Percentiles rank a stretch among this genome's conserved stretches.
Evolutionary conservation across 305 asterid genomes (phyloP).

Genomic region (Fraxinus nigra): DNA sequence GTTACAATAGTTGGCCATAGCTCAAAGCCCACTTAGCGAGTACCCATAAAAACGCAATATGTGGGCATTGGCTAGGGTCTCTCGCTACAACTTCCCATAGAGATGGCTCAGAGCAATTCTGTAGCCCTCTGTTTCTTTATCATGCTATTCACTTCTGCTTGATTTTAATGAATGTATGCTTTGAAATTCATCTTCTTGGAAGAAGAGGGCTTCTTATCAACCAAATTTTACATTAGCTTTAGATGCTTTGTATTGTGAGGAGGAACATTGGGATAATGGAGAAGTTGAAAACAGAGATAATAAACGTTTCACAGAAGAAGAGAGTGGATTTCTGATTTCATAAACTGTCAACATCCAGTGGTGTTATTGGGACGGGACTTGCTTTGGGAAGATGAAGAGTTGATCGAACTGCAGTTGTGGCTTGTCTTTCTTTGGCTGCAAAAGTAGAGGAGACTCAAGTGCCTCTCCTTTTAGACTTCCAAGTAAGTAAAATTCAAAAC

Average conservation of each 20-base stretch:
- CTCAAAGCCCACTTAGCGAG: constrained; percentile 20
- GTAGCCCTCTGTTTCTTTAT: constrained; percentile 15
- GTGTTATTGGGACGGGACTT: constrained; percentile 29
- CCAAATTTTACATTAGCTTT: constrained; percentile 21
- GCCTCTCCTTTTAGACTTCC: no score
- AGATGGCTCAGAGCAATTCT: constrained; percentile 32
- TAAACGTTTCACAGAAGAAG: not conserved
- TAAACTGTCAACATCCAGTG: not conserved
- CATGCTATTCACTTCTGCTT: constrained; percentile 25
- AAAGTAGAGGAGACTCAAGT: no score
- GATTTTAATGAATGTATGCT: constrained; percentile 28
- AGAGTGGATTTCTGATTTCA: not conserved
- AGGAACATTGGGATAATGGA: constrained; percentile 29
- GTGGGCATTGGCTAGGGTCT: not conserved
- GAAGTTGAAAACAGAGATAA: constrained; percentile 15
- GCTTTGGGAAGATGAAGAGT: constrained; percentile 48
- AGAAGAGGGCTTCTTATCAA: constrained; percentile 39
- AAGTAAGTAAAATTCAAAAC: no score
- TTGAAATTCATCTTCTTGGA: constrained; percentile 17
- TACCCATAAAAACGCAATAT: constrained; percentile 24
- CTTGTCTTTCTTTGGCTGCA: no score
- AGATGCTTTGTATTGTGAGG: constrained; percentile 46
- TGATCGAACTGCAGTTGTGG: not conserved
- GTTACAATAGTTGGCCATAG: not conserved
- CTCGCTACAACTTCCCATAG: not conserved